These are phyloP conservation scores for Atkinsonella hypoxylon DNA, from an alignment of 2,329 filamentous ascomycete genomes.

Conservation along the genomic window DNA sequence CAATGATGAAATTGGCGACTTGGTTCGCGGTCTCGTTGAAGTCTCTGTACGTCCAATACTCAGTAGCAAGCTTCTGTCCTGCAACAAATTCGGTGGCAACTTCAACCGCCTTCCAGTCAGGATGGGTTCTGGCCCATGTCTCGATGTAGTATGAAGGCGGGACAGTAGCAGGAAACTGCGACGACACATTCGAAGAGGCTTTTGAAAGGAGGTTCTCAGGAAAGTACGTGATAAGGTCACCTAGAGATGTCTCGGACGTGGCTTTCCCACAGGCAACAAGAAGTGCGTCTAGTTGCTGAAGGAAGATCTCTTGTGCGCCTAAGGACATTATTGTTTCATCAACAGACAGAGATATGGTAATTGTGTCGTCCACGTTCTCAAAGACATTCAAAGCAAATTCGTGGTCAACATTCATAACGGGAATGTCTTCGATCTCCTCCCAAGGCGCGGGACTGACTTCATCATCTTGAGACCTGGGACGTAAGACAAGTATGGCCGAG, in stretches of 20 bases:
- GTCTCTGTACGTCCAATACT: not conserved
- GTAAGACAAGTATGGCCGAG: constrained; percentile 15
- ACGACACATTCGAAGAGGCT: not conserved
- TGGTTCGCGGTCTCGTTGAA: constrained; percentile 1
- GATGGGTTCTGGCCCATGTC: constrained; percentile 17
- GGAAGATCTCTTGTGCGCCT: not conserved
- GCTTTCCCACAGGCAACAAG: not conserved
- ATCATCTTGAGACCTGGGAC: constrained; percentile 6
- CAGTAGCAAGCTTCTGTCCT: constrained; percentile 17
- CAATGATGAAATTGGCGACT: not conserved
- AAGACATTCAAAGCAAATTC: constrained; percentile 27
- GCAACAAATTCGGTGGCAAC: constrained; percentile 17
- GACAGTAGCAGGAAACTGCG: not conserved
- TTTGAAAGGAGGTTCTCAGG: not conserved
- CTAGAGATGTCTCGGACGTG: not conserved
- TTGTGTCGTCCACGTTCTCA: constrained; percentile 6
- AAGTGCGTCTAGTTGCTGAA: not conserved
- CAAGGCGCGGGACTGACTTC: not conserved
- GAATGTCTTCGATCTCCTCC: constrained; percentile 2
- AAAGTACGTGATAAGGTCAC: not conserved
- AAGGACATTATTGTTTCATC: not conserved
- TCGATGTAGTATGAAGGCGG: not conserved
- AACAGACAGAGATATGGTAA: not conserved
- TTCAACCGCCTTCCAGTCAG: constrained; percentile 44
- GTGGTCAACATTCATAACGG: constrained; percentile 25